Percentiles rank a stretch among this genome's conserved stretches.
phyloP scores from a whole-genome alignment of 805 yeast species.

The Myxozyma sirexii region DNA sequence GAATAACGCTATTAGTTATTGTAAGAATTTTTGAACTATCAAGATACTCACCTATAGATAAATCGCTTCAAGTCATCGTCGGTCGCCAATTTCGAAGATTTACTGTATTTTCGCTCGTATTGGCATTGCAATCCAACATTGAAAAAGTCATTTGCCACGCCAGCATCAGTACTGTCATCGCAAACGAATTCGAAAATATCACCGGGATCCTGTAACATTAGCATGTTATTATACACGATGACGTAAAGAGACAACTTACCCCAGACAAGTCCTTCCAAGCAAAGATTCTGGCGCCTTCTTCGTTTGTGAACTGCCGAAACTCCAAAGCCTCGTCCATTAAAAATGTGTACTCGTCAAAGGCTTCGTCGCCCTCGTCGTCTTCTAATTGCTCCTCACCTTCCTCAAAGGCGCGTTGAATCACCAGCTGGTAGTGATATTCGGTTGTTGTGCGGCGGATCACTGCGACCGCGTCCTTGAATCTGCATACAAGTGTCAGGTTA shows the following conservation, averaged over 20 bases:
- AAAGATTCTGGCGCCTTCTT: conserved; percentile 60
- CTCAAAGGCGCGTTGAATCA: conserved; percentile 65
- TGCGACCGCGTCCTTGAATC: conserved; percentile 78
- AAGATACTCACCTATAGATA: conserved; percentile 29
- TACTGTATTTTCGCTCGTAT: conserved; percentile 73
- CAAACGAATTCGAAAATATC: conserved; percentile 81
- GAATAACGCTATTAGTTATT: not conserved
- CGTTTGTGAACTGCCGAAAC: conserved; percentile 55
- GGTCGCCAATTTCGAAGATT: conserved; percentile 45
- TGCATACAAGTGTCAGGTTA: conserved; percentile 22
- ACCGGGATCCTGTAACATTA: conserved; percentile 57
- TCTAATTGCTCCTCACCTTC: conserved; percentile 63
- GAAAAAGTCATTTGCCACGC: conserved; percentile 65
- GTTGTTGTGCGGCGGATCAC: conserved; percentile 68
- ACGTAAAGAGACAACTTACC: conserved; percentile 5
- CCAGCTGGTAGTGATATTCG: conserved; percentile 68
- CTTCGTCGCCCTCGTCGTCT: conserved; percentile 51
- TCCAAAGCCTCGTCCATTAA: conserved; percentile 62
- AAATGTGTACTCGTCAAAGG: conserved; percentile 69
- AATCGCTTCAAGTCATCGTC: conserved; percentile 61
- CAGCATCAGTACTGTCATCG: conserved; percentile 52
- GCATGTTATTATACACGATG: not conserved
- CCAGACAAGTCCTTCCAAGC: conserved; percentile 84
- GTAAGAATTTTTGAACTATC: too few relatives aligned
- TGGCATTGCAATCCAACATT: conserved; percentile 64